Percentiles rank a stretch among this genome's conserved stretches.
Evolutionary conservation across 192 early-diverging fungal species (phyloP).

Genomic region (Glomus cerebriforme): DNA sequence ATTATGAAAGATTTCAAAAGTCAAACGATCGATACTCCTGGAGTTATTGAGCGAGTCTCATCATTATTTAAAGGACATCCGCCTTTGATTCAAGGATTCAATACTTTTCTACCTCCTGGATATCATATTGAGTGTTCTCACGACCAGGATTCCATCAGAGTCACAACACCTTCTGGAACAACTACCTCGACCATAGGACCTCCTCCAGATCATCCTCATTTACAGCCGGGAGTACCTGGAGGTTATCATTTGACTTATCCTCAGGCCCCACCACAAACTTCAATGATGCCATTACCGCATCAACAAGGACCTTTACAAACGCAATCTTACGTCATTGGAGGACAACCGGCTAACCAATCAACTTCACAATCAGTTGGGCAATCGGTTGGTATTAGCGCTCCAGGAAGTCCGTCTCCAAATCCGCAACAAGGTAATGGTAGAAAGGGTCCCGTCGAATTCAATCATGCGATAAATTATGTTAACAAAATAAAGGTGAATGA

Average conservation of each 20-base stretch:
- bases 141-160: constrained; percentile 75
- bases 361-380: constrained; percentile 21
- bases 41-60: constrained; percentile 97
- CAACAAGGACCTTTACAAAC: constrained; percentile 39
- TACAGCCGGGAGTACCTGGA: constrained; percentile 30
- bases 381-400: background rate
- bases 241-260: constrained; percentile 36
- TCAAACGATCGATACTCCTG: constrained; percentile 95
- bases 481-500: constrained; percentile 93
- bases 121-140: constrained; percentile 90
- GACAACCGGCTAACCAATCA: constrained; percentile 31
- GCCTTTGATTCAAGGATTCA: constrained; percentile 92
- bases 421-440: constrained; percentile 47
- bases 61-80: constrained; percentile 91
- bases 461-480: constrained; percentile 98
- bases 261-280: constrained; percentile 39
- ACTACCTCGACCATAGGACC: constrained; percentile 26
- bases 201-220: constrained; percentile 19
- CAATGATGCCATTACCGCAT: constrained; percentile 43
- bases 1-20: constrained; percentile 99
- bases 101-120: constrained; percentile 98
- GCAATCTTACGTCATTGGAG: constrained; percentile 32
- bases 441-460: constrained; percentile 89
- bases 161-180: constrained; percentile 81
- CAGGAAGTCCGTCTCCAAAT: constrained; percentile 24